phyloP scores from a whole-genome alignment of 108 stramenopile species.

The Aureococcus anophagefferens region DNA sequence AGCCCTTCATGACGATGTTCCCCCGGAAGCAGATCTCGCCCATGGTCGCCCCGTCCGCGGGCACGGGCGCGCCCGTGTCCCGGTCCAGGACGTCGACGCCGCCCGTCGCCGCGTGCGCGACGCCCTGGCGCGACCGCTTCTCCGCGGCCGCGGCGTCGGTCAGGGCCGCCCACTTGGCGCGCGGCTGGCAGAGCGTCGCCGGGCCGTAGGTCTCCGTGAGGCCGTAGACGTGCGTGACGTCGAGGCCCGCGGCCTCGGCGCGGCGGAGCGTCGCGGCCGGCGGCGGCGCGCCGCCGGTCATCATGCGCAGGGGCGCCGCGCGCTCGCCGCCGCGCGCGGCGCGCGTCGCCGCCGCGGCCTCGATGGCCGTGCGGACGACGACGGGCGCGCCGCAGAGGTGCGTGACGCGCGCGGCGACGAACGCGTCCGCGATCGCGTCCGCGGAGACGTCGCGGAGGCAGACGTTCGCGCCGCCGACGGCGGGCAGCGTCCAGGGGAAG shows the following conservation, averaged over 20 bases:
- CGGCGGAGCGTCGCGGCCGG: not conserved
- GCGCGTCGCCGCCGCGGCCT: too few relatives aligned
- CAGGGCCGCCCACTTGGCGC: not conserved
- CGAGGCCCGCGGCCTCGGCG: not conserved
- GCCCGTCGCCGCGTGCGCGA: not conserved
- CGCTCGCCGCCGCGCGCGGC: too few relatives aligned
- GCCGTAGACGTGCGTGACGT: slow-evolving; percentile 4
- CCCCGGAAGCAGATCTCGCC: slow-evolving; percentile 6
- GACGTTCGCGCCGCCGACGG: not conserved
- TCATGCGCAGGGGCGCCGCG: not conserved
- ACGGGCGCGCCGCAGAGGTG: not conserved
- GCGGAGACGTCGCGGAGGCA: not conserved
- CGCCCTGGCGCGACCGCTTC: not conserved
- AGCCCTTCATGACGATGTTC: slow-evolving; percentile 20
- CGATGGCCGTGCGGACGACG: not conserved
- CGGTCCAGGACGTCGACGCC: not conserved
- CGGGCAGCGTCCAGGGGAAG: not conserved
- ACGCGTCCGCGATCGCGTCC: not conserved
- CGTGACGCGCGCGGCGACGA: not conserved
- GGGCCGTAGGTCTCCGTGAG: slow-evolving; percentile 2
- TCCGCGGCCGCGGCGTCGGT: not conserved
- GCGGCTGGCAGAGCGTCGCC: not conserved
- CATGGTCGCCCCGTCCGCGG: not conserved
- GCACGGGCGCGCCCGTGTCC: not conserved
- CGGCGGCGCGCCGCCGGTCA: not conserved